Percentiles rank a stretch among this genome's conserved stretches.
Evolutionary conservation across 805 yeast species (phyloP).

Genomic region (Metschnikowia borealis): DNA sequence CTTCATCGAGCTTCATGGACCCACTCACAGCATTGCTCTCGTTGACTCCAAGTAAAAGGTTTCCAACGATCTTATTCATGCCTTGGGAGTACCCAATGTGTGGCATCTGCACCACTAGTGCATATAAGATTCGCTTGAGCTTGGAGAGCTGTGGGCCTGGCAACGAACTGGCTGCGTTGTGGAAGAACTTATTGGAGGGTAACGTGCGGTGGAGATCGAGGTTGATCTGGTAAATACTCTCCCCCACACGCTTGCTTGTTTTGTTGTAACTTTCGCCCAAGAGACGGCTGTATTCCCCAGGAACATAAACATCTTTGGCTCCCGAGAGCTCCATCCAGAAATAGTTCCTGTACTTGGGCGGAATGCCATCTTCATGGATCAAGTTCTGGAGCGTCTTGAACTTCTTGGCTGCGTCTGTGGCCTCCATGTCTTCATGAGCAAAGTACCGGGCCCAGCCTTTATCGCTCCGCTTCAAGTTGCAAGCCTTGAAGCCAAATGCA

Average conservation of each 20-base stretch:
- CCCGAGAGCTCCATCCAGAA: conserved; percentile 57
- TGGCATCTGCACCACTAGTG: conserved; percentile 45
- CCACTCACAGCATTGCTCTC: conserved; percentile 14
- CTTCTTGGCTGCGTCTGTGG: conserved; percentile 1
- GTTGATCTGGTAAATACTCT: conserved; percentile 45
- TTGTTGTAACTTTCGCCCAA: conserved; percentile 10
- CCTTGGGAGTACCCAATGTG: conserved; percentile 58
- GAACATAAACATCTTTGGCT: conserved; percentile 38
- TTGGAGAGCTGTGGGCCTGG: conserved; percentile 53
- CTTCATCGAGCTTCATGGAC: conserved; percentile 25
- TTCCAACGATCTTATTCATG: conserved; percentile 57
- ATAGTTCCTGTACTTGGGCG: conserved; percentile 42
- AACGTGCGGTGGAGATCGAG: conserved; percentile 53
- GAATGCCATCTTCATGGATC: conserved; percentile 43
- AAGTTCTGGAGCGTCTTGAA: conserved; percentile 22
- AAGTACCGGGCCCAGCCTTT: conserved; percentile 6
- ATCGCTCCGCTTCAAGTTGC: conserved; percentile 24
- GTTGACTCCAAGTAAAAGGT: conserved; percentile 38
- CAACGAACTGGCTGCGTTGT: conserved; percentile 30
- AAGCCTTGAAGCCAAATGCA: conserved; percentile 39
- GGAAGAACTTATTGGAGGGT: conserved; percentile 51
- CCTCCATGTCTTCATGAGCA: conserved; percentile 20
- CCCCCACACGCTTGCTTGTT: conserved; percentile 4
- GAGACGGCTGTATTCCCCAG: conserved; percentile 44
- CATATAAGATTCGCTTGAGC: conserved; percentile 44